Evolutionary conservation across 805 yeast genomes (phyloP).

Genomic region (Candida jianshihensis): DNA sequence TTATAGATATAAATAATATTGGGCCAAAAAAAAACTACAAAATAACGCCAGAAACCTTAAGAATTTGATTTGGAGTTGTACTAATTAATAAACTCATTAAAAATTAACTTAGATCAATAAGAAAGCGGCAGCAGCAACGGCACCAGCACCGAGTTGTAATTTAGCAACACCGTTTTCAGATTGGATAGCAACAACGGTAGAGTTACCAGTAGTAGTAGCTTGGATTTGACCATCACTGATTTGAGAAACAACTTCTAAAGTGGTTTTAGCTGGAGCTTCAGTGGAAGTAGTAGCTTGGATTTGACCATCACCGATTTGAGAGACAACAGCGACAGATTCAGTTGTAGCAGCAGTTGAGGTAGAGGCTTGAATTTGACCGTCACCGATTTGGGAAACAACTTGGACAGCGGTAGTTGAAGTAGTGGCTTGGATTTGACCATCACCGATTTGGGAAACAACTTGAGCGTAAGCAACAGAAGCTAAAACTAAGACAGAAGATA

Average conservation of each 20-base stretch:
- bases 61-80: too few relatives aligned
- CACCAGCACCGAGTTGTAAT: constrained; percentile 15
- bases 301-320: constrained; percentile 26
- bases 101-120: constrained; percentile 14
- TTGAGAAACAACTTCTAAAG: constrained; percentile 37
- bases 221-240: constrained; percentile 15
- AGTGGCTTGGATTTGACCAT: constrained; percentile 34
- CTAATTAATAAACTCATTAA: too few relatives aligned
- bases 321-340: constrained; percentile 16
- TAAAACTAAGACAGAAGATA: constrained; percentile 10
- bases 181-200: constrained; percentile 24
- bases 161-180: constrained; percentile 16
- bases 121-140: constrained; percentile 18
- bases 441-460: constrained; percentile 32
- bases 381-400: constrained; percentile 32
- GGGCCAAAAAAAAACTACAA: too few relatives aligned
- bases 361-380: constrained; percentile 34
- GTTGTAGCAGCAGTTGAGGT: constrained; percentile 12
- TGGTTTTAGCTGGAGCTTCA: constrained; percentile 34
- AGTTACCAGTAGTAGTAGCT: constrained; percentile 9
- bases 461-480: constrained; percentile 16
- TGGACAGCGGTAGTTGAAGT: constrained; percentile 11
- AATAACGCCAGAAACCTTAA: too few relatives aligned
- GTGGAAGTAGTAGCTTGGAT: constrained; percentile 24
- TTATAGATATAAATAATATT: too few relatives aligned